phyloP scores from a whole-genome alignment of 768 basidiomycete species.

The Rhizopogon vesiculosus region DNA sequence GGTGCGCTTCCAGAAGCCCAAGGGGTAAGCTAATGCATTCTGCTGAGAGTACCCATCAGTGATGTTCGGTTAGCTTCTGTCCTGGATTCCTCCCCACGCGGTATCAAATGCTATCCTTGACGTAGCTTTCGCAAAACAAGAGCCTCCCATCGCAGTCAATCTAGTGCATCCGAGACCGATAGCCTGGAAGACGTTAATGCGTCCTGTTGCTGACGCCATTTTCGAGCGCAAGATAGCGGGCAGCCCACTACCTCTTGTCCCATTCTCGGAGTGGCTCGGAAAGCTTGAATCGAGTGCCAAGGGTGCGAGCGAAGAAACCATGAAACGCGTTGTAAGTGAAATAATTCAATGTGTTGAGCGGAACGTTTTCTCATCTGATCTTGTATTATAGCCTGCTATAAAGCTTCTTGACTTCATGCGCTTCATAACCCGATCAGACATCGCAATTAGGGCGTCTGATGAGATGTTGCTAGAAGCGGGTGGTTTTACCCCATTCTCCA shows the following conservation, averaged over 20 bases:
- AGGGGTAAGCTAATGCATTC: constrained; percentile 14
- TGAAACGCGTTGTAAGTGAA: constrained; percentile 22
- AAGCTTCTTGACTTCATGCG: constrained; percentile 26
- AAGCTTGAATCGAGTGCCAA: constrained; percentile 8
- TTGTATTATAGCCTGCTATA: constrained; percentile 20
- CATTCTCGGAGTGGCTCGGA: constrained; percentile 26
- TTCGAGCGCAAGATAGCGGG: neutral
- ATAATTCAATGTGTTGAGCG: neutral
- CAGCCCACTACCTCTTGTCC: constrained; percentile 19
- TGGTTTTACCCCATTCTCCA: constrained; percentile 15
- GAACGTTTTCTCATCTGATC: neutral
- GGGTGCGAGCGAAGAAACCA: constrained; percentile 12
- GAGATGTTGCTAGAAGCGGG: neutral
- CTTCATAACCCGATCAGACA: constrained; percentile 12
- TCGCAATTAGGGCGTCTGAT: neutral
- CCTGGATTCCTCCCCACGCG: constrained; percentile 16
- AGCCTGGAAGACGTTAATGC: constrained; percentile 13
- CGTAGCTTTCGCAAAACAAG: constrained; percentile 8
- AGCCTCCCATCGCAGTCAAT: constrained; percentile 12
- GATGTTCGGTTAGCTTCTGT: constrained; percentile 7
- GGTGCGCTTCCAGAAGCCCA: constrained; percentile 18
- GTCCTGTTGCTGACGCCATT: constrained; percentile 6
- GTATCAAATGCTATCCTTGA: constrained; percentile 16
- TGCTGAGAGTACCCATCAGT: neutral
- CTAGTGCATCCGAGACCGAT: constrained; percentile 21